These are phyloP conservation scores for Narthecium ossifragum DNA, from an alignment of 106 monocot species.

Conservation along the genomic window DNA sequence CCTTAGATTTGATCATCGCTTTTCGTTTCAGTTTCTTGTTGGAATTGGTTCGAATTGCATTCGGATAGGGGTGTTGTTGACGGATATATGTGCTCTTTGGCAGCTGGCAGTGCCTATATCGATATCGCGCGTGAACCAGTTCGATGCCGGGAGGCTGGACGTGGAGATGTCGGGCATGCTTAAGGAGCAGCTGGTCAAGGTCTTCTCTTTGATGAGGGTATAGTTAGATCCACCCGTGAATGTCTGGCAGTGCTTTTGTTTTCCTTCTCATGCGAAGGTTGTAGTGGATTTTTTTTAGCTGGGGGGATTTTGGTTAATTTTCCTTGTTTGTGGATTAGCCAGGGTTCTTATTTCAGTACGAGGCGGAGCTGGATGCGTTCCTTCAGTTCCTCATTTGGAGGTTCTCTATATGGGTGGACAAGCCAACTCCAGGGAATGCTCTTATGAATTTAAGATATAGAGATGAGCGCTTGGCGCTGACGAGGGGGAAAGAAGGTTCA, in stretches of 20 bases:
- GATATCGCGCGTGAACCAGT: slow-evolving; percentile 95
- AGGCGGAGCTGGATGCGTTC: slow-evolving; percentile 94
- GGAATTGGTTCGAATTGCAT: not conserved
- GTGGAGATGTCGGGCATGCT: slow-evolving; percentile 98
- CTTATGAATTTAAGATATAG: slow-evolving; percentile 99
- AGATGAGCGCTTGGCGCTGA: slow-evolving; percentile 52
- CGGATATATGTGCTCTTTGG: not conserved
- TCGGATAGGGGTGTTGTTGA: not conserved
- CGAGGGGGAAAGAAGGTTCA: slow-evolving; percentile 60
- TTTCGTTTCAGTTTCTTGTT: not conserved
- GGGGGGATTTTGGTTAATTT: slow-evolving; percentile 1
- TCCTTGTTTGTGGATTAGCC: slow-evolving; percentile 74
- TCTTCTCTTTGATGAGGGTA: slow-evolving; percentile 95
- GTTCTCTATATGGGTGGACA: slow-evolving; percentile 99
- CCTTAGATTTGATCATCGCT: not conserved
- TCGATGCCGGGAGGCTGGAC: slow-evolving; percentile 92
- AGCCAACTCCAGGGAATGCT: slow-evolving; percentile 94
- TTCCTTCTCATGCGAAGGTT: slow-evolving; percentile 2
- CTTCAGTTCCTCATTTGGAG: slow-evolving; percentile 99
- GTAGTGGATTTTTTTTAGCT: not conserved
- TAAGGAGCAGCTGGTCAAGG: slow-evolving; percentile 94
- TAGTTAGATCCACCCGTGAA: not conserved
- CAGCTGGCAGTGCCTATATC: slow-evolving; percentile 47
- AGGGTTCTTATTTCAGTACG: slow-evolving; percentile 96
- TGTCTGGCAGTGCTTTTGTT: too few relatives aligned